Evolutionary conservation across 768 basidiomycete species (phyloP).

Genomic region (Rhodotorula toruloides): DNA sequence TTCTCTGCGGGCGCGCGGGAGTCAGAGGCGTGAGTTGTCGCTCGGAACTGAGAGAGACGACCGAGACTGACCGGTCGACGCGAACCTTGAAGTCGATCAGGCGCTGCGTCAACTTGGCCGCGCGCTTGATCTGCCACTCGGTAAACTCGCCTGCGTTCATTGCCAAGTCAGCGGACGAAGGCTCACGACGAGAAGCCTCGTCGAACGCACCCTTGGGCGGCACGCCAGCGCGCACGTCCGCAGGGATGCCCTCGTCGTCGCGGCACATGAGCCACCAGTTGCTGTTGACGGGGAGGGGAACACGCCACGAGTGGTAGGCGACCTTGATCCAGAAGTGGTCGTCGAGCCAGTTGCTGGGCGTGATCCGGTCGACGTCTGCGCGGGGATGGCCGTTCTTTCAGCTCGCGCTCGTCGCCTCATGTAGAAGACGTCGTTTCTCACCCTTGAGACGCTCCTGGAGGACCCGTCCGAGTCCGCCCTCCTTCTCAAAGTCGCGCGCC

Average conservation of each 20-base stretch:
- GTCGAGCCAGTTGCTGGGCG: conserved; percentile 87
- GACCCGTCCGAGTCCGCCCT: conserved; percentile 58
- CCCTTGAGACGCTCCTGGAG: conserved; percentile 72
- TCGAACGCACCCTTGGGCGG: conserved; percentile 21
- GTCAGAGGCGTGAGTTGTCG: too few species aligned
- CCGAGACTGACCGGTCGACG: conserved; percentile 32
- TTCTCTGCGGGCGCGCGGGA: conserved; percentile 52
- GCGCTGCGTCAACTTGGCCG: conserved; percentile 72
- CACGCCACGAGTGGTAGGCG: conserved; percentile 81
- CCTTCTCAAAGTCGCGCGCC: conserved; percentile 62
- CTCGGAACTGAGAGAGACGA: too few species aligned
- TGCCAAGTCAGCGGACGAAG: not conserved
- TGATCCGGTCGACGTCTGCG: conserved; percentile 69
- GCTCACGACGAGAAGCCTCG: not conserved
- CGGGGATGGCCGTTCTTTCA: not conserved
- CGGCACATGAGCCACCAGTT: conserved; percentile 93
- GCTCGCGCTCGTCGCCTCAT: not conserved
- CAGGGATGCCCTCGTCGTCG: conserved; percentile 65
- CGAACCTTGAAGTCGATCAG: conserved; percentile 63
- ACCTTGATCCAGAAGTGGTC: conserved; percentile 87
- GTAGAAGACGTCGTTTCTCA: conserved; percentile 44
- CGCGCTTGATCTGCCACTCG: conserved; percentile 76
- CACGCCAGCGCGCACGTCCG: conserved; percentile 33
- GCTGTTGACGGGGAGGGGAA: conserved; percentile 77
- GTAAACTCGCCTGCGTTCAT: conserved; percentile 51